phyloP scores from a whole-genome alignment of 228 moss, liverwort and hornwort genomes.

The Sphagnum magellanicum region DNA sequence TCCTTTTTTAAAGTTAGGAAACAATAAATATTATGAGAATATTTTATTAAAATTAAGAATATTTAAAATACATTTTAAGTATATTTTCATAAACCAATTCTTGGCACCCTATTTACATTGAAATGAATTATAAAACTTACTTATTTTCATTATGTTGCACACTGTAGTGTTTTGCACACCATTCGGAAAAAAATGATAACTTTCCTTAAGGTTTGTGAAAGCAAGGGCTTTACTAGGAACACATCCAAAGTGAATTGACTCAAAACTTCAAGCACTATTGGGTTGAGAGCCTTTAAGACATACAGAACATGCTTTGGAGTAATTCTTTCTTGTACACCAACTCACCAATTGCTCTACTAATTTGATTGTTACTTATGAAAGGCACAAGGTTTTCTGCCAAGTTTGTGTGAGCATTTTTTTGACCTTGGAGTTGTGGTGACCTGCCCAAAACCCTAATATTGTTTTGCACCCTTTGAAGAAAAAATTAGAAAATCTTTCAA shows the following conservation, averaged over 20 bases:
- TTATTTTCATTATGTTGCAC: neutral
- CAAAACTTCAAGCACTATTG: conserved; percentile 54
- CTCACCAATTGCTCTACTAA: conserved; percentile 22
- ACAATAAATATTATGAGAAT: neutral
- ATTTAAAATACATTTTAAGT: neutral
- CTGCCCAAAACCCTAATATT: conserved; percentile 58
- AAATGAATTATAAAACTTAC: neutral
- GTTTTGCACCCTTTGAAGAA: conserved; percentile 12
- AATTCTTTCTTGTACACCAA: conserved; percentile 46
- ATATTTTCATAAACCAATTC: neutral
- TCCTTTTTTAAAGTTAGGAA: too few species aligned
- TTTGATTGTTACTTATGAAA: conserved; percentile 13
- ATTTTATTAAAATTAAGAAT: neutral
- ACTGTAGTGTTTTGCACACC: neutral
- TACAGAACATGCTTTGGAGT: conserved; percentile 46
- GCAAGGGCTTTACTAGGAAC: conserved; percentile 35
- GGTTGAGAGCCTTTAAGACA: conserved; percentile 58
- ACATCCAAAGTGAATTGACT: conserved; percentile 56
- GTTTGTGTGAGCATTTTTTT: conserved; percentile 17
- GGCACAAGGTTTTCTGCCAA: conserved; percentile 47
- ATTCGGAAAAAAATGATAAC: too few species aligned
- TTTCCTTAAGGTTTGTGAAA: neutral
- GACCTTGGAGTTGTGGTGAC: conserved; percentile 53
- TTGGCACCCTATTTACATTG: neutral
- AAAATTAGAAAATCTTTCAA: neutral